Percentiles rank a stretch among this genome's conserved stretches.
These are phyloP conservation scores for Mortierella sp. DNA, from an alignment of 371 early-diverging fungal species.

Conservation along the genomic window DNA sequence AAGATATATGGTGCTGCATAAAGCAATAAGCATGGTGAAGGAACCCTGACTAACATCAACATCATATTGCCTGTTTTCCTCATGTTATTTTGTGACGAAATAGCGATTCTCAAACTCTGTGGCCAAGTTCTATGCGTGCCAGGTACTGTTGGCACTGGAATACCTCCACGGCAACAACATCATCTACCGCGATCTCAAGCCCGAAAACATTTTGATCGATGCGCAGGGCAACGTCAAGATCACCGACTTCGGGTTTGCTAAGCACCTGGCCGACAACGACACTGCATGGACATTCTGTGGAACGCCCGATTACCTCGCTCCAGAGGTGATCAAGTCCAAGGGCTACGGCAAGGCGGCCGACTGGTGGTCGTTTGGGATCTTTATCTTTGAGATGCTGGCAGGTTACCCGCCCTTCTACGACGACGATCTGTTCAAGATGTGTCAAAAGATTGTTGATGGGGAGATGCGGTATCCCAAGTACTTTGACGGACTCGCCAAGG, in stretches of 20 bases:
- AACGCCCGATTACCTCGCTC: constrained; percentile 96
- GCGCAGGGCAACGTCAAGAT: constrained; percentile 97
- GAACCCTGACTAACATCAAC: neutral
- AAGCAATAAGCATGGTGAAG: neutral
- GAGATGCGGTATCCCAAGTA: constrained; percentile 82
- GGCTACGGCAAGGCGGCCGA: constrained; percentile 94
- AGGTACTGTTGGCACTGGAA: constrained; percentile 83
- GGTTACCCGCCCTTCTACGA: constrained; percentile 55
- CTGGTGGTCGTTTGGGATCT: constrained; percentile 94
- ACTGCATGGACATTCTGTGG: constrained; percentile 91
- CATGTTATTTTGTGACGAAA: constrained; percentile 39
- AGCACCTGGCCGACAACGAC: constrained; percentile 86
- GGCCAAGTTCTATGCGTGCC: constrained; percentile 89
- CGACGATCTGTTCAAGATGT: constrained; percentile 77
- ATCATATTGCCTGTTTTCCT: neutral
- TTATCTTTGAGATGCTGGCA: constrained; percentile 86
- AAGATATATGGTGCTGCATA: neutral
- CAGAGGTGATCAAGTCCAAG: constrained; percentile 92
- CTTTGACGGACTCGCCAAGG: constrained; percentile 83
- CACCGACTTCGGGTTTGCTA: constrained; percentile 99
- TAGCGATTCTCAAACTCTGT: constrained; percentile 93
- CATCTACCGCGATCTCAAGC: constrained; percentile 96
- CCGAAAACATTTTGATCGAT: constrained; percentile 94
- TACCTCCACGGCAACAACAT: constrained; percentile 92
- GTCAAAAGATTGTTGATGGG: constrained; percentile 85